A percentile compares a stretch with the other conserved stretches of the same genome.
phyloP scores from a whole-genome alignment of 768 basidiomycete species.

The Clitopilus passeckerianus region DNA sequence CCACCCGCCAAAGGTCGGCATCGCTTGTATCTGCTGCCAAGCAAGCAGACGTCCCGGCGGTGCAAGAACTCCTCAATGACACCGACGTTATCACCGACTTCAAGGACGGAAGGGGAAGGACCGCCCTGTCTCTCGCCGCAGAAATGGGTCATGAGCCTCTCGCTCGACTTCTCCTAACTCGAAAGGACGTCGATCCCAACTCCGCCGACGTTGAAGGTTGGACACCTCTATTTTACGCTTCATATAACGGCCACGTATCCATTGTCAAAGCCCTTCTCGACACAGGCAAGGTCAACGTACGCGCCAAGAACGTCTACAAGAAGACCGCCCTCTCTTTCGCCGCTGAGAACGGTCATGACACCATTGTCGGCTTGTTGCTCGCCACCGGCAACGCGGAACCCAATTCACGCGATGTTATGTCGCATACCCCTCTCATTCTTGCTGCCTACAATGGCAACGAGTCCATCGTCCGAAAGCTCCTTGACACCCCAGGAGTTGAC shows the following conservation, averaged over 20 bases:
- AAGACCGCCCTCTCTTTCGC: not conserved
- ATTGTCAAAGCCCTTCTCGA: not conserved
- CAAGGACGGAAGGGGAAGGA: conserved; percentile 1
- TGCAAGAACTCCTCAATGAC: not conserved
- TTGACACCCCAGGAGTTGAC: not conserved
- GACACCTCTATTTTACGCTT: not conserved
- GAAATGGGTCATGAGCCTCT: not conserved
- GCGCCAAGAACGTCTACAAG: not conserved
- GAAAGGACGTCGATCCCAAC: not conserved
- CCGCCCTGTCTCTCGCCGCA: not conserved
- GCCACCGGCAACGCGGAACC: not conserved
- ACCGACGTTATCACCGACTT: not conserved
- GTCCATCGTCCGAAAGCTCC: not conserved
- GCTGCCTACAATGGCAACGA: not conserved
- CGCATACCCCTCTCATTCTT: not conserved
- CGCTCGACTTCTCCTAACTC: not conserved
- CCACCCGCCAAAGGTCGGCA: not conserved
- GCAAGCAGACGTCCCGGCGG: not conserved
- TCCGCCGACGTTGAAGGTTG: not conserved
- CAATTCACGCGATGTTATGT: not conserved
- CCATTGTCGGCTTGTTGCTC: not conserved
- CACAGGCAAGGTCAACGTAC: not conserved
- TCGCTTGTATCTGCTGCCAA: not conserved
- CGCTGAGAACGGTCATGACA: not conserved
- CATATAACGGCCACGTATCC: not conserved